Percentiles rank a stretch among this genome's conserved stretches.
These are phyloP conservation scores for Nemania sp. DNA, from an alignment of 2,329 filamentous ascomycete species.

Conservation along the genomic window DNA sequence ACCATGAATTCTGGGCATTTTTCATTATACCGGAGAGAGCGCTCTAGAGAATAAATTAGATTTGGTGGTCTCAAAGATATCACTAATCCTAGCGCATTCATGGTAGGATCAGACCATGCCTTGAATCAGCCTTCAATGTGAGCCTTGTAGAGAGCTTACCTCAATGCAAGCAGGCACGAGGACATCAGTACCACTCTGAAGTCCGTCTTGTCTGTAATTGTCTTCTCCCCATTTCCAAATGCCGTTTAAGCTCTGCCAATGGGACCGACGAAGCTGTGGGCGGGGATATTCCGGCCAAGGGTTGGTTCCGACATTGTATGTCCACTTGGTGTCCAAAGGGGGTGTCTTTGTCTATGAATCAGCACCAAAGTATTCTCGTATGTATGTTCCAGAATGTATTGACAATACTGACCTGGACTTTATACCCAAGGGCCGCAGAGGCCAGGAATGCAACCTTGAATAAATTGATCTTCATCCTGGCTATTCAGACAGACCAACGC, in stretches of 20 bases:
- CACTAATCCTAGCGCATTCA: too few species aligned
- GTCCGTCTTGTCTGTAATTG: constrained; percentile 22
- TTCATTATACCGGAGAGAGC: constrained; percentile 53
- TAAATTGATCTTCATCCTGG: constrained; percentile 13
- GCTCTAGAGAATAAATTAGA: constrained; percentile 44
- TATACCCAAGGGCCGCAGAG: constrained; percentile 17
- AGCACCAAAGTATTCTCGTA: not conserved
- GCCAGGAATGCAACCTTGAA: constrained; percentile 9
- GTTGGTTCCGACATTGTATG: constrained; percentile 45
- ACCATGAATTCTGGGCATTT: constrained; percentile 51
- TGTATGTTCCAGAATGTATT: not conserved
- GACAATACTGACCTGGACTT: constrained; percentile 20
- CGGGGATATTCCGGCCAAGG: constrained; percentile 63
- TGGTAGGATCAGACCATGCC: not conserved
- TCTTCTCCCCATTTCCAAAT: constrained; percentile 57
- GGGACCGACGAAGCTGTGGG: constrained; percentile 56
- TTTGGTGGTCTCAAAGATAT: constrained; percentile 38
- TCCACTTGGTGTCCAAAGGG: constrained; percentile 26
- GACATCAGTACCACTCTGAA: constrained; percentile 16
- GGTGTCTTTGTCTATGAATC: constrained; percentile 18
- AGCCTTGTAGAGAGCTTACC: constrained; percentile 10
- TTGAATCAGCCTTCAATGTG: constrained; percentile 4
- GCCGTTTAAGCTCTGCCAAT: constrained; percentile 61
- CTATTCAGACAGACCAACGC: not conserved
- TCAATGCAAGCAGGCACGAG: constrained; percentile 30